A percentile compares a stretch with the other conserved stretches of the same genome.
Conservation (phyloP, 805 yeast species). For the Nakazawaea peltata region DNA sequence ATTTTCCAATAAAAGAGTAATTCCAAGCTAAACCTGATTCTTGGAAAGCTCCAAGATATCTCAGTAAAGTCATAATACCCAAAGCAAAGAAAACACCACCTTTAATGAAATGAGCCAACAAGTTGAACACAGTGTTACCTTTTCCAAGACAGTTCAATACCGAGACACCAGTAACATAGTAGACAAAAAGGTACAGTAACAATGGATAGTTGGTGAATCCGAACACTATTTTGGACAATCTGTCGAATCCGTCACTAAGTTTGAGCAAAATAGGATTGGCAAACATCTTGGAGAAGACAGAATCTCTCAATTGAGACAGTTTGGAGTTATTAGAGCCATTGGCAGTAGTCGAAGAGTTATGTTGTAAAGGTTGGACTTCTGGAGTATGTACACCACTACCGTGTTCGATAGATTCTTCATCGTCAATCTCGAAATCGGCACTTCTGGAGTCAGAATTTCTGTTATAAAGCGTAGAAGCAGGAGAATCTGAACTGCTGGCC, state of each 20-base stretch:
- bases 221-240: constrained; percentile 31
- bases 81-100: constrained; percentile 81
- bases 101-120: constrained; percentile 92
- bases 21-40: constrained; percentile 93
- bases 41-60: constrained; percentile 79
- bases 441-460: constrained; percentile 2
- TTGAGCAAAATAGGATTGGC: constrained; percentile 16
- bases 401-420: constrained; percentile 2
- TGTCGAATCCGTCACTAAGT: constrained; percentile 17
- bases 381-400: too few relatives aligned
- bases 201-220: constrained; percentile 55
- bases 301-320: constrained; percentile 22
- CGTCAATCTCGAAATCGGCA: constrained; percentile 9
- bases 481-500: constrained; percentile 19
- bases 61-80: constrained; percentile 74
- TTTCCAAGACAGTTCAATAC: constrained; percentile 65
- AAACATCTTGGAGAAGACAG: constrained; percentile 26
- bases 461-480: constrained; percentile 25
- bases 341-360: background rate
- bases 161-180: constrained; percentile 50
- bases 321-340: background rate
- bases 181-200: constrained; percentile 49
- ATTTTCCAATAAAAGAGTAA: constrained; percentile 20
- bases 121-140: constrained; percentile 61
- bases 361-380: too few relatives aligned